Evolutionary conservation across 1,139 yeast genomes (phyloP), one percentile per base, ranked within the genome.

Genomic region (Geotrichum restrictum): DNA sequence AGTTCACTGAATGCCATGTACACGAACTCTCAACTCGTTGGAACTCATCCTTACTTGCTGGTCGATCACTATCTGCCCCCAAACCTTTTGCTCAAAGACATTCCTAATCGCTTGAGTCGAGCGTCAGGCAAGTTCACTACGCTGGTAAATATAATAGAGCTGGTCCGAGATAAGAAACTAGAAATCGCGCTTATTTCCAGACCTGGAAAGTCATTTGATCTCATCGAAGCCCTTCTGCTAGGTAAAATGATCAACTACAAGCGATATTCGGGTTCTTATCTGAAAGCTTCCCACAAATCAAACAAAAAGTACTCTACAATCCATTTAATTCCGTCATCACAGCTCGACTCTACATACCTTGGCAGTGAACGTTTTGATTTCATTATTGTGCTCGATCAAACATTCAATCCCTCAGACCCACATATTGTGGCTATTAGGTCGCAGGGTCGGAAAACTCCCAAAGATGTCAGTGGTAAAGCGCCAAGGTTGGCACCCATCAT

Each of bases 21-120:
- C 58, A 71, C 78, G 56, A 89, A 88, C 69, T 80, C 93, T 48
- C 85, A 83, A 67, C 74, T 83, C 41, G 94, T 89, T 3, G 82
- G 94, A 33, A 81, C 93, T 0, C 98, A 93, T 68, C 98, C 98
- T 1, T 91, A 85, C 63, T 70, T 91, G 48, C 70, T 93, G 51
- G 88, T 91, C 51, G 85, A 83, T 58, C 95, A 88, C 66, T 85
- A 86, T 62, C 78, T 88, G 77, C 98, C 97, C 24, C 88, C 87
- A 64, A 84, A 85, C 58, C 71, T 91, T 55, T 76, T 83, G 5
- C 80, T 83, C 51, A 83, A 85, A 65, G 96, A 89, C 60, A 82
- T 85, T 59, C 93, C 95, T 1, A 74, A 74, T 39, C 80, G 84
- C 62, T 69, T 91, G 51, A 85, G 85, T 11, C 91, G 85, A 49